Conservation (phyloP, 441 rosid genomes). For the Pelargonium australe region DNA sequence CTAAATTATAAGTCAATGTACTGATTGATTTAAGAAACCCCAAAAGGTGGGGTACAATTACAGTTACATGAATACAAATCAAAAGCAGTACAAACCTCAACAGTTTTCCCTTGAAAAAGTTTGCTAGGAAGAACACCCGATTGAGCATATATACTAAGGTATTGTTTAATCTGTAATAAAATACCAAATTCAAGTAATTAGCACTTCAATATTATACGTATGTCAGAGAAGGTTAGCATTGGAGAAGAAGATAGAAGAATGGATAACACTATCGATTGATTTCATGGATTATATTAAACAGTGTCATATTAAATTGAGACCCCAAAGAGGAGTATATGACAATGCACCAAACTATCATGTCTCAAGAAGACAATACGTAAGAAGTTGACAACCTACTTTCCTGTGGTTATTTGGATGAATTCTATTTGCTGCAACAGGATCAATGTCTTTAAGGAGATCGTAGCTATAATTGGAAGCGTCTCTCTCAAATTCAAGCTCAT, state of each 20-base stretch:
- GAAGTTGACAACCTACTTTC: conserved; percentile 41
- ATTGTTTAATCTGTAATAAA: conserved; percentile 62
- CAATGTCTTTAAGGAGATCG: conserved; percentile 60
- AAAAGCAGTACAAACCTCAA: conserved; percentile 52
- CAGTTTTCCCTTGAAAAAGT: conserved; percentile 54
- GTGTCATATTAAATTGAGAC: background rate
- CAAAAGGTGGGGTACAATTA: background rate
- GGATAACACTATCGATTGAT: background rate
- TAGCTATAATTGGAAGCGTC: conserved; percentile 34
- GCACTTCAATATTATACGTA: background rate
- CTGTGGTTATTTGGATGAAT: conserved; percentile 81
- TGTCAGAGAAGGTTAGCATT: background rate
- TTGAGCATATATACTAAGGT: conserved; percentile 53
- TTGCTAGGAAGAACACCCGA: conserved; percentile 70
- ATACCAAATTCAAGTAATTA: background rate
- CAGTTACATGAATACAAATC: background rate
- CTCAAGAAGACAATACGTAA: background rate
- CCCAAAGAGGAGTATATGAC: background rate
- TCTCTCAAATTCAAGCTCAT: conserved; percentile 25
- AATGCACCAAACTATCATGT: background rate
- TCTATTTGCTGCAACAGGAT: conserved; percentile 86
- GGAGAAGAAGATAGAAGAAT: background rate
- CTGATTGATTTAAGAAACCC: background rate
- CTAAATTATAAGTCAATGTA: background rate
- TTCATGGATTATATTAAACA: background rate